A percentile compares a stretch with the other conserved stretches of the same genome.
Conservation (phyloP, 2,329 filamentous ascomycete genomes). For the Cytospora schulzeri region DNA sequence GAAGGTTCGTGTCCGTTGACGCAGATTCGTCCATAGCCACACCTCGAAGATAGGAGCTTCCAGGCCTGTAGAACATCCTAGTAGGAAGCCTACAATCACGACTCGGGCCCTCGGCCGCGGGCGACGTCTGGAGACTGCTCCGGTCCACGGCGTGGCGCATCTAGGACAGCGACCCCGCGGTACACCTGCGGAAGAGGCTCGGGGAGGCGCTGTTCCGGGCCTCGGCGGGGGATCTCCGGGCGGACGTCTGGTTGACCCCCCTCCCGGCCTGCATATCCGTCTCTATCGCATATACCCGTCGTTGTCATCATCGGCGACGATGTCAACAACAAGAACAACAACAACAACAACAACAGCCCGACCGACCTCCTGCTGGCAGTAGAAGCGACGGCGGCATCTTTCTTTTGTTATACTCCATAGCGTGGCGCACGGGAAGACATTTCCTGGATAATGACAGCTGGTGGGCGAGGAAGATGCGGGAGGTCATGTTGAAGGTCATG, state of each 20-base stretch:
- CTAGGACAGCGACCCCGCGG: conserved; percentile 3
- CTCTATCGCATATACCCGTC: conserved; percentile 11
- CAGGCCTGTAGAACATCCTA: conserved; percentile 32
- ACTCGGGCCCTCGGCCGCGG: neutral
- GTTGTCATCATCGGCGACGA: neutral
- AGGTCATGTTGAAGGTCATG: conserved; percentile 1
- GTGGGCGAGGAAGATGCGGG: conserved; percentile 10
- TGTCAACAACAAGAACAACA: no score
- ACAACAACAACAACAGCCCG: conserved; percentile 1
- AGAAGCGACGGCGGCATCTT: conserved; percentile 14
- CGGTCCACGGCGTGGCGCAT: neutral
- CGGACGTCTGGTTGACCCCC: neutral
- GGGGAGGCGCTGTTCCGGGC: neutral
- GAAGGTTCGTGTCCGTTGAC: neutral
- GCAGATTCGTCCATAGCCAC: conserved; percentile 42
- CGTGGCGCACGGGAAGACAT: conserved; percentile 20
- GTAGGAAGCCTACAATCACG: conserved; percentile 18
- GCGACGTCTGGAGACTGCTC: conserved; percentile 3
- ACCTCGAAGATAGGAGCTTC: conserved; percentile 48
- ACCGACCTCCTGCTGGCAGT: conserved; percentile 12
- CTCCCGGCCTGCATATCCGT: conserved; percentile 8
- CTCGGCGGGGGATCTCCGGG: neutral
- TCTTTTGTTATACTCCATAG: conserved; percentile 28
- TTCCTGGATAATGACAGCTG: conserved; percentile 23
- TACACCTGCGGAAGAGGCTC: conserved; percentile 3